These are phyloP conservation scores for Scedosporium boydii DNA, from an alignment of 2,329 filamentous ascomycete genomes.

Conservation along the genomic window DNA sequence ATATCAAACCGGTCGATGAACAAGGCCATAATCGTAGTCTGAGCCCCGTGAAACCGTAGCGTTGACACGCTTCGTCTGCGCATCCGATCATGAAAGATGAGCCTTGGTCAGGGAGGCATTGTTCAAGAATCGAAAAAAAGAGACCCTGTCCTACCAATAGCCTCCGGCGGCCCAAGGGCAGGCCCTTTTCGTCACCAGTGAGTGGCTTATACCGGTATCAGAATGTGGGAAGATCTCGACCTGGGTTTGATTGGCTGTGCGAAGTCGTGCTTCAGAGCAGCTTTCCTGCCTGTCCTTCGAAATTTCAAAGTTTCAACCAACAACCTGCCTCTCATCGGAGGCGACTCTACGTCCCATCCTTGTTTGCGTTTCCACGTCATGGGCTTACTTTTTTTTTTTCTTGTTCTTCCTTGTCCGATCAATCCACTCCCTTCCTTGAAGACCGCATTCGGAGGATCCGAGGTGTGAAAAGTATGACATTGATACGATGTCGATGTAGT, in stretches of 20 bases:
- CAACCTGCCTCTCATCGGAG: too few relatives aligned
- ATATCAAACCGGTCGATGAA: background rate
- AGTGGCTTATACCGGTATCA: background rate
- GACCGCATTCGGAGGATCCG: background rate
- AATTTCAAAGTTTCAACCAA: too few relatives aligned
- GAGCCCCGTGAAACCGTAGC: background rate
- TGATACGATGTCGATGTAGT: too few relatives aligned
- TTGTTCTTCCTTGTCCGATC: too few relatives aligned
- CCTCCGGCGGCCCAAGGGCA: background rate
- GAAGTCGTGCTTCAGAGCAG: background rate
- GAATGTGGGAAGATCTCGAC: background rate
- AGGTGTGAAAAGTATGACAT: background rate
- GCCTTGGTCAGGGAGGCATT: background rate
- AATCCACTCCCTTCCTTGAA: background rate
- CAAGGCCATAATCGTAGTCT: background rate
- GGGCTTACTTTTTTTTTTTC: background rate
- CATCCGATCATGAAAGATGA: background rate
- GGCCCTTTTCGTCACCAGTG: background rate
- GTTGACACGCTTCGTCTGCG: background rate
- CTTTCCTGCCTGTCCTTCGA: background rate
- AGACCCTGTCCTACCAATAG: background rate
- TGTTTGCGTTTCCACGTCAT: background rate
- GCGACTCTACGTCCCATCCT: too few relatives aligned
- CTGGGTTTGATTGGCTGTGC: background rate
- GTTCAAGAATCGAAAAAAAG: background rate